Conservation (phyloP, 2,329 filamentous ascomycete species). For the Cladosporium sp. region DNA sequence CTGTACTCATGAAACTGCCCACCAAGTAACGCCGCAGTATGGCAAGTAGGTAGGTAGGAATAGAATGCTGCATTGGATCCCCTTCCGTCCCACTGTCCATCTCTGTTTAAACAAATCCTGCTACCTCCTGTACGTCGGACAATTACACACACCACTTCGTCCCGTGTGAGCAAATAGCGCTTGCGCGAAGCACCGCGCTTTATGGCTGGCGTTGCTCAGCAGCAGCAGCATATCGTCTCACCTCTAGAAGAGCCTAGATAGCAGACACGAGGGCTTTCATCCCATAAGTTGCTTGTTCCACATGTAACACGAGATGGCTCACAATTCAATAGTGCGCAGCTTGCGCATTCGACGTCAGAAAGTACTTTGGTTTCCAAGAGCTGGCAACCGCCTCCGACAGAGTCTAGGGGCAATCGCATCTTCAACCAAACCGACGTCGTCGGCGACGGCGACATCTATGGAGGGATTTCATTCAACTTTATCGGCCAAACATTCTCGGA, state of each 20-base stretch:
- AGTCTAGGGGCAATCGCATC: not conserved
- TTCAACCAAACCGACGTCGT: slow-evolving; percentile 4
- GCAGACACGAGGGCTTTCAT: no score
- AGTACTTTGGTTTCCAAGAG: not conserved
- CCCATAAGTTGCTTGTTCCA: no score
- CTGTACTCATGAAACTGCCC: not conserved
- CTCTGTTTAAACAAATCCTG: no score
- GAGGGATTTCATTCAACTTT: slow-evolving; percentile 1
- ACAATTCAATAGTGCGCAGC: no score
- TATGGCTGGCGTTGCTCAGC: not conserved
- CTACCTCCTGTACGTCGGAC: no score
- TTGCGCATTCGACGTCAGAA: not conserved
- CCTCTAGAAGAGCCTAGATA: not conserved
- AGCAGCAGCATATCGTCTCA: not conserved
- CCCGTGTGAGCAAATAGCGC: not conserved
- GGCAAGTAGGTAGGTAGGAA: not conserved
- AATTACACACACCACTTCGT: no score
- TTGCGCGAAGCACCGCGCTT: not conserved
- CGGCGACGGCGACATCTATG: not conserved
- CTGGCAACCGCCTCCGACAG: not conserved
- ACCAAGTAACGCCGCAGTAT: not conserved
- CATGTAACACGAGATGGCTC: not conserved
- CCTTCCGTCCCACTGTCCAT: no score
- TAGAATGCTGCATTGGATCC: not conserved
- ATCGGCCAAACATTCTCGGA: slow-evolving; percentile 3